Base-by-base conservation (phyloP, 345 rosid genomes). In the Eucalyptus brandiana region DNA sequence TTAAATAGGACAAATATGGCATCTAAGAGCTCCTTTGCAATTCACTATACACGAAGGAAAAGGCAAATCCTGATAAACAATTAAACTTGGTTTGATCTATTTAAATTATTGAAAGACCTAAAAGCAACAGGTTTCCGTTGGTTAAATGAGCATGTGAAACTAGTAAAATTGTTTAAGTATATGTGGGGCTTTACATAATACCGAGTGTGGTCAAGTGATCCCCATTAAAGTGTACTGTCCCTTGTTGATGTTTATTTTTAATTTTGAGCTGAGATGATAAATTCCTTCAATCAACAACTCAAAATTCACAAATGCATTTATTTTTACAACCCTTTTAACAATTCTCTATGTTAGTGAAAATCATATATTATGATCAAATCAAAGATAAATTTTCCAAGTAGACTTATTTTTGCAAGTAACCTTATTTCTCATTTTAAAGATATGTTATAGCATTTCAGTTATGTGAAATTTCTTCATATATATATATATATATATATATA, bases 111-210 rank as follows among this genome's bases (percentile, higher is more conserved):
- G 23, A 67, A 8, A 7, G 40, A n/a, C 40, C 11, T 15, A 67
- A 67, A 67, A n/a, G 11, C 18, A 30, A n/a, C 1, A 1, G 0
- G 16, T 67, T 67, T 40, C 0, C 4, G 0, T 17, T 18, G 3
- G 12, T 32, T 67, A 15, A 34, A 67, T 32, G 21, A 67, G 23
- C 19, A 67, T 16, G 4, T 8, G 42, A 8, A 1, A 32, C 37
- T 17, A 17, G 58, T n/a, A 32, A 17, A 67, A 32, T 67, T 67
- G 42, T 67, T 67, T 32, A 32, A 5, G 42, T 8, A 8, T 2
- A 17, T 8, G 7, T 67, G 24, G 80, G 42, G 42, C 42, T 16
- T 16, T 67, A 32, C 42, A 8, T 32, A 67, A 67, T 32, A 19
- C 32, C 8, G 23, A 67, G 21, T 4, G 12, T 17, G 42, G 21